Evolutionary conservation across 2,329 filamentous ascomycete species (phyloP).

Genomic region (Juglanconis oblonga): DNA sequence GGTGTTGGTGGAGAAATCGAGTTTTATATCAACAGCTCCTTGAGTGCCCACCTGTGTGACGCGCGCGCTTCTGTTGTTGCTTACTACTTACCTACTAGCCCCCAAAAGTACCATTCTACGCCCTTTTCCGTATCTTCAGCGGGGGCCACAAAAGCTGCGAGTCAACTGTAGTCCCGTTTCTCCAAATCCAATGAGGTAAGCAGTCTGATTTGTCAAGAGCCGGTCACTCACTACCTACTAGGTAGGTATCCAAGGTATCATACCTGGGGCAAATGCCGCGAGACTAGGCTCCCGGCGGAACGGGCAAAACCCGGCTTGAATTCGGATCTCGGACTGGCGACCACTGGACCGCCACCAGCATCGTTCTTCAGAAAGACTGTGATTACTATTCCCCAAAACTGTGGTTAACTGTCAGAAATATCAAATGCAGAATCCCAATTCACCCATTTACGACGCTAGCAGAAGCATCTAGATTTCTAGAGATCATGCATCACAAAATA

Average conservation of each 20-base stretch:
- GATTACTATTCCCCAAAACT: too few species aligned
- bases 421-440: too few species aligned
- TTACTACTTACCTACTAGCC: neutral
- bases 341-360: neutral
- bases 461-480: too few species aligned
- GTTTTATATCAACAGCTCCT: neutral
- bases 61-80: neutral
- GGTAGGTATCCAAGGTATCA: too few species aligned
- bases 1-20: neutral
- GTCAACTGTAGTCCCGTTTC: neutral
- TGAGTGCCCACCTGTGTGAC: neutral
- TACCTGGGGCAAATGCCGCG: too few species aligned
- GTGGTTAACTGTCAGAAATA: too few species aligned
- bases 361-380: too few species aligned
- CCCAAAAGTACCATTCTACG: constrained; percentile 7
- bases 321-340: neutral
- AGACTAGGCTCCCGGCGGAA: neutral
- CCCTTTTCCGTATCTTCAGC: neutral
- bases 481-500: too few species aligned
- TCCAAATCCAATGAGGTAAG: constrained; percentile 12
- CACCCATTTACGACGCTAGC: too few species aligned
- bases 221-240: too few species aligned
- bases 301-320: neutral
- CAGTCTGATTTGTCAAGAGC: constrained; percentile 14
- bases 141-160: neutral